A percentile compares a stretch with the other conserved stretches of the same genome.
Evolutionary conservation across 768 basidiomycete species (phyloP).

Genomic region (Collybia sp.): DNA sequence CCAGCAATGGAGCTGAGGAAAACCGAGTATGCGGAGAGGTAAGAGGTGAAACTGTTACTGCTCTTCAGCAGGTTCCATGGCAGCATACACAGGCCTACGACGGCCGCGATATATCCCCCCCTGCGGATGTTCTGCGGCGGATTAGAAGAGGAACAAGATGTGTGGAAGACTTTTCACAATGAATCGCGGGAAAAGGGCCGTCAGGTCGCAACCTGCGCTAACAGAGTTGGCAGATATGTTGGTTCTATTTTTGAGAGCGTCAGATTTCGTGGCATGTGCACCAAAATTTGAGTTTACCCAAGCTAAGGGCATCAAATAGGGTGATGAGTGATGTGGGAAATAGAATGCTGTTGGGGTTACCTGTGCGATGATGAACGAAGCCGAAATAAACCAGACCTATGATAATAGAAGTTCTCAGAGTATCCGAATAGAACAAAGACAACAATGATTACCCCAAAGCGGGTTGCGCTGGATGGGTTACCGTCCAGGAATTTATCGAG

Average conservation of each 20-base stretch:
- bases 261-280: not conserved
- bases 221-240: constrained; percentile 83
- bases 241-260: constrained; percentile 35
- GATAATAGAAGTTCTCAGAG: no score
- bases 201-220: constrained; percentile 80
- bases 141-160: constrained; percentile 1
- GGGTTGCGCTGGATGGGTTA: constrained; percentile 54
- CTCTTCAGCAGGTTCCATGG: constrained; percentile 75
- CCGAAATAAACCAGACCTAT: constrained; percentile 74
- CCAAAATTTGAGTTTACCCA: constrained; percentile 7
- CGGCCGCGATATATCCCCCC: constrained; percentile 79
- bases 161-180: constrained; percentile 38
- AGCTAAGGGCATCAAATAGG: constrained; percentile 6
- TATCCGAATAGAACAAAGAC: no score
- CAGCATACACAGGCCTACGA: constrained; percentile 70
- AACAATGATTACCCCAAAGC: constrained; percentile 49
- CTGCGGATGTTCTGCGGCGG: constrained; percentile 66
- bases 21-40: constrained; percentile 78
- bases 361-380: constrained; percentile 78
- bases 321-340: not conserved
- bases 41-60: constrained; percentile 74
- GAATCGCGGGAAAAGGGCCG: constrained; percentile 71
- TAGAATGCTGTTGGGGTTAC: constrained; percentile 18
- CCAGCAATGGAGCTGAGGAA: constrained; percentile 80
- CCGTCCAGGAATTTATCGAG: constrained; percentile 66